Evolutionary conservation across 495 filamentous ascomycete species (phyloP).

Genomic region (Xylaria intraflava): DNA sequence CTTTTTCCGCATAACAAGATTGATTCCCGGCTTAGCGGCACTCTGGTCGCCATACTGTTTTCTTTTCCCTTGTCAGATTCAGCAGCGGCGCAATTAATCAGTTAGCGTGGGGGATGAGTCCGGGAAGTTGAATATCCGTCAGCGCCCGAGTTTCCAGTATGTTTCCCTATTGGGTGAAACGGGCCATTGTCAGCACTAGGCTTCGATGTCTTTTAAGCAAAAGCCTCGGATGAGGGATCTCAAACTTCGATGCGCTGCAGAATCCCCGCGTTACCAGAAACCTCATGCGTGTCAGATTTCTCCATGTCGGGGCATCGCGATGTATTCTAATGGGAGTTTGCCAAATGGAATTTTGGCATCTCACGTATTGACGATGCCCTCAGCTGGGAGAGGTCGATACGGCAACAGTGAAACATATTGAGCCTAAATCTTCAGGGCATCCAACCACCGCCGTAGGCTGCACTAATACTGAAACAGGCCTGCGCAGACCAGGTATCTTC

Average conservation of each 20-base stretch:
- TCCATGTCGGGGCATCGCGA: not conserved
- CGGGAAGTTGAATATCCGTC: not conserved
- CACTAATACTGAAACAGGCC: not conserved
- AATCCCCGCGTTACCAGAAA: not conserved
- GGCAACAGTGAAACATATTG: not conserved
- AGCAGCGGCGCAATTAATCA: not conserved
- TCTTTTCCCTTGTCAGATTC: constrained; percentile 3
- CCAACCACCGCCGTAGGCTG: not conserved
- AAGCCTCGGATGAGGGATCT: not conserved
- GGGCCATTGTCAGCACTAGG: not conserved
- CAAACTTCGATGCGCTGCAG: not conserved
- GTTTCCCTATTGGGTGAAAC: not conserved
- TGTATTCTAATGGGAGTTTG: not conserved
- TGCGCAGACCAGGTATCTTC: not conserved
- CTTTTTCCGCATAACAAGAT: not conserved
- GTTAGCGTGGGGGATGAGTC: not conserved
- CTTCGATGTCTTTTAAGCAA: not conserved
- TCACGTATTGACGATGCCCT: not conserved
- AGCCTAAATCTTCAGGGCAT: not conserved
- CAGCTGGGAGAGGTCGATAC: not conserved
- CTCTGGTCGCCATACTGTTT: not conserved
- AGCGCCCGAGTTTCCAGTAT: not conserved
- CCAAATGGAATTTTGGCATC: not conserved
- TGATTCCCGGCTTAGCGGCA: not conserved
- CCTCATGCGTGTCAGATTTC: not conserved